Conservation (phyloP, 768 basidiomycete species). For the Suillus clintonianus region DNA sequence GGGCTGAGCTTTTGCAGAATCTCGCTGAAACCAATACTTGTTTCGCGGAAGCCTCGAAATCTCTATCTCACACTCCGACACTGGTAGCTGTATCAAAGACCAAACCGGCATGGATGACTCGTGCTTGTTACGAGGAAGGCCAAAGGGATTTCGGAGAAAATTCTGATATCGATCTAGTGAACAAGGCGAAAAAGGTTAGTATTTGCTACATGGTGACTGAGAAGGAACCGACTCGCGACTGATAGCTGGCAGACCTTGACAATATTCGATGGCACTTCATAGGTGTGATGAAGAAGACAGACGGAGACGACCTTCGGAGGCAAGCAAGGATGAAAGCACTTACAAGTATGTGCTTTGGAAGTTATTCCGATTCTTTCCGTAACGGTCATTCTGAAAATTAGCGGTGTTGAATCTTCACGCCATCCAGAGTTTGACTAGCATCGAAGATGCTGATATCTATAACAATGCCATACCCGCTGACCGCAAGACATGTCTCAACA, state of each 20-base stretch:
- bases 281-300: conserved; percentile 43
- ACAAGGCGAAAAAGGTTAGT: conserved; percentile 75
- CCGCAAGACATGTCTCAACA: conserved; percentile 65
- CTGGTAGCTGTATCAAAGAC: conserved; percentile 93
- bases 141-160: conserved; percentile 97
- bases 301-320: conserved; percentile 57
- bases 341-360: conserved; percentile 54
- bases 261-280: conserved; percentile 98
- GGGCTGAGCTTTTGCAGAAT: conserved; percentile 52
- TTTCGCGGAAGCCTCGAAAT: conserved; percentile 39
- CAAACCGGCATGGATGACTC: conserved; percentile 86
- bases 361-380: conserved; percentile 3
- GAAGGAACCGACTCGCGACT: not conserved
- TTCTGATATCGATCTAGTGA: conserved; percentile 90
- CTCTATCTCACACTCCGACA: conserved; percentile 28
- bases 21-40: conserved; percentile 54
- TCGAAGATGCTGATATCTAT: conserved; percentile 77
- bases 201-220: not conserved
- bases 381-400: conserved; percentile 29
- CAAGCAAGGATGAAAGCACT: conserved; percentile 90
- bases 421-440: conserved; percentile 83
- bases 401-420: conserved; percentile 87
- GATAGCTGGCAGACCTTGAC: conserved; percentile 56
- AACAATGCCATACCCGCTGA: conserved; percentile 66
- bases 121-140: conserved; percentile 77